These are phyloP conservation scores for Eucalyptus sp. DNA, from an alignment of 345 rosid species.

Conservation along the genomic window DNA sequence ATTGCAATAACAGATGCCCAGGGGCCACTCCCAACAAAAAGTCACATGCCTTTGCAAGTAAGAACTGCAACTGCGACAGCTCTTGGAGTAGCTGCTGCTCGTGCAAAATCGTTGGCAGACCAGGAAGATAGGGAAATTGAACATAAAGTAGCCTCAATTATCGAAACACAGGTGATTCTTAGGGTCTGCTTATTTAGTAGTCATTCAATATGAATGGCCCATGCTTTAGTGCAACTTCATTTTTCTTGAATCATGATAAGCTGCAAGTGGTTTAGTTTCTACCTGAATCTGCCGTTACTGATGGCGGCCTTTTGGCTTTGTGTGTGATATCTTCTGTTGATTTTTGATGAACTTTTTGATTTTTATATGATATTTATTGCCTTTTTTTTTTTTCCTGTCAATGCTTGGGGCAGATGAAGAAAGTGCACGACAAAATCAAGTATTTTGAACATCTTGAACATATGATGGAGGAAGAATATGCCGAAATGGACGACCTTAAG, in stretches of 20 bases:
- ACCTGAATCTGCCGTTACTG: not conserved
- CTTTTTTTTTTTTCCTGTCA: not conserved
- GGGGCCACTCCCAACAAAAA: constrained; percentile 13
- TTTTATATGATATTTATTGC: not conserved
- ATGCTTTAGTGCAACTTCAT: not conserved
- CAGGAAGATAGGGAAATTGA: constrained; percentile 86
- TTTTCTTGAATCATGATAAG: not conserved
- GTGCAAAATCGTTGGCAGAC: constrained; percentile 69
- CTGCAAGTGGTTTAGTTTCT: not conserved
- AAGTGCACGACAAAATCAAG: constrained; percentile 57
- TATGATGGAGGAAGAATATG: constrained; percentile 72
- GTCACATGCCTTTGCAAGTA: constrained; percentile 58
- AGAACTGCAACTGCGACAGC: constrained; percentile 75
- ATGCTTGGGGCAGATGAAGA: constrained; percentile 46
- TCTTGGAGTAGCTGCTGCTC: constrained; percentile 82
- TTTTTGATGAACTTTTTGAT: not conserved
- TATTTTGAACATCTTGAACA: constrained; percentile 52
- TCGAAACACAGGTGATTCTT: constrained; percentile 61
- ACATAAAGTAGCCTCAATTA: constrained; percentile 40
- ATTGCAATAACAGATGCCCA: constrained; percentile 22
- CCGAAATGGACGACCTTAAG: constrained; percentile 40
- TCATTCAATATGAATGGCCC: not conserved
- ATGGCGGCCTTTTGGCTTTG: not conserved
- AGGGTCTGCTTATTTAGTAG: not conserved
- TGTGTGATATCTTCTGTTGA: not conserved